Conservation (phyloP, 2,329 filamentous ascomycete genomes). For the Amauroascus niger region DNA sequence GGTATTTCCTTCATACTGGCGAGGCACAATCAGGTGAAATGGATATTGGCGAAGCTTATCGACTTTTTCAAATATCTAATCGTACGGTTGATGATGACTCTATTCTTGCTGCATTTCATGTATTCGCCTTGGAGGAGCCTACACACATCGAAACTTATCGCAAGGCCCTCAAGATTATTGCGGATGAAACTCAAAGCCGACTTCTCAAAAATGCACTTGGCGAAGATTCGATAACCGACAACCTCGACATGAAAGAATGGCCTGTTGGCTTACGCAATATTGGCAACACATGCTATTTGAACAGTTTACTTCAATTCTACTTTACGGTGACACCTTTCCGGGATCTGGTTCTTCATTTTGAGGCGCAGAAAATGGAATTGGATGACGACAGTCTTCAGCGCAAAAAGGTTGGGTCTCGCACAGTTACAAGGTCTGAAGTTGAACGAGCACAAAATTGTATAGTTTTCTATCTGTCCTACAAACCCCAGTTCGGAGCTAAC, state of each 20-base stretch:
- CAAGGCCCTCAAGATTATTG: constrained; percentile 42
- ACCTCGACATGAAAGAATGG: constrained; percentile 42
- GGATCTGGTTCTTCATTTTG: constrained; percentile 67
- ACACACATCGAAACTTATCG: constrained; percentile 38
- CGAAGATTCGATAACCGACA: constrained; percentile 24
- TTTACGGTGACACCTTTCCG: constrained; percentile 78
- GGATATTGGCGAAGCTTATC: constrained; percentile 47
- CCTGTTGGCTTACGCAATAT: constrained; percentile 88
- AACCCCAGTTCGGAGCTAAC: neutral
- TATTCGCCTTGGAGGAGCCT: constrained; percentile 39
- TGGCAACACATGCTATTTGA: constrained; percentile 95
- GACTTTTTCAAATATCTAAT: constrained; percentile 44
- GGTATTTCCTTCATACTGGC: constrained; percentile 45
- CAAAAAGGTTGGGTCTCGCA: constrained; percentile 67
- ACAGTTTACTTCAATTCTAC: constrained; percentile 90
- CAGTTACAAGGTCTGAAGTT: constrained; percentile 51
- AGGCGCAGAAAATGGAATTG: constrained; percentile 59
- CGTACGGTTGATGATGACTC: constrained; percentile 44
- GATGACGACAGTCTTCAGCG: constrained; percentile 52
- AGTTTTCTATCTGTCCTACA: constrained; percentile 18
- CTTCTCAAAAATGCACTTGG: constrained; percentile 29
- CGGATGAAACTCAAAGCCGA: constrained; percentile 34
- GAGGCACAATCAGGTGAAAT: constrained; percentile 43
- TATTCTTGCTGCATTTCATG: constrained; percentile 41
- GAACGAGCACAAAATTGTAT: constrained; percentile 62